phyloP scores from a whole-genome alignment of 129 eudicot species.

The Centrapalus pauciflorus region DNA sequence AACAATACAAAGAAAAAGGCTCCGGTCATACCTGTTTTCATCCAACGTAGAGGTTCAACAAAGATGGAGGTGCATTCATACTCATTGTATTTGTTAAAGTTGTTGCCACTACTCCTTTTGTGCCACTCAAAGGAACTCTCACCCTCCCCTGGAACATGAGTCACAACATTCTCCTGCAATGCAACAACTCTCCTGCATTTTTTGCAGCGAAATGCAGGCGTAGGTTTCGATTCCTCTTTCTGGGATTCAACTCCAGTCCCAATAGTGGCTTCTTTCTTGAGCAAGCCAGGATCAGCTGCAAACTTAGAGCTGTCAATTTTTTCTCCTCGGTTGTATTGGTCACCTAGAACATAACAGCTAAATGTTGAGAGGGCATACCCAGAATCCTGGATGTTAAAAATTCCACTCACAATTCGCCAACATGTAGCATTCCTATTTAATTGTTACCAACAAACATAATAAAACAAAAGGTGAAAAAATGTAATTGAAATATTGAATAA shows the following conservation, averaged over 20 bases:
- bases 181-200: conserved; percentile 93
- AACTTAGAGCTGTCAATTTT: conserved; percentile 72
- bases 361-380: background rate
- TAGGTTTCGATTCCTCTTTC: conserved; percentile 27
- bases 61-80: conserved; percentile 86
- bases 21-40: conserved; percentile 66
- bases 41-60: conserved; percentile 97
- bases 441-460: background rate
- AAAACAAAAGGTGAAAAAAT: background rate
- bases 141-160: conserved; percentile 88
- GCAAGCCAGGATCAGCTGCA: conserved; percentile 88
- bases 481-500: background rate
- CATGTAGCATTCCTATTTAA: too few species aligned
- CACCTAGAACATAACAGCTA: conserved; percentile 41
- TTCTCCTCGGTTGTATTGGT: conserved; percentile 88
- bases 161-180: conserved; percentile 68
- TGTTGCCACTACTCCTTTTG: conserved; percentile 59
- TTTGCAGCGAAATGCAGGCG: conserved; percentile 76
- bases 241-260: conserved; percentile 30
- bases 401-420: background rate
- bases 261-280: conserved; percentile 38
- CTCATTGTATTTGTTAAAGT: conserved; percentile 47
- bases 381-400: background rate
- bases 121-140: conserved; percentile 87
- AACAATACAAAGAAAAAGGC: too few species aligned